These are phyloP conservation scores for Poa annua DNA, from an alignment of 176 grass and related monocot genomes.

Conservation along the genomic window DNA sequence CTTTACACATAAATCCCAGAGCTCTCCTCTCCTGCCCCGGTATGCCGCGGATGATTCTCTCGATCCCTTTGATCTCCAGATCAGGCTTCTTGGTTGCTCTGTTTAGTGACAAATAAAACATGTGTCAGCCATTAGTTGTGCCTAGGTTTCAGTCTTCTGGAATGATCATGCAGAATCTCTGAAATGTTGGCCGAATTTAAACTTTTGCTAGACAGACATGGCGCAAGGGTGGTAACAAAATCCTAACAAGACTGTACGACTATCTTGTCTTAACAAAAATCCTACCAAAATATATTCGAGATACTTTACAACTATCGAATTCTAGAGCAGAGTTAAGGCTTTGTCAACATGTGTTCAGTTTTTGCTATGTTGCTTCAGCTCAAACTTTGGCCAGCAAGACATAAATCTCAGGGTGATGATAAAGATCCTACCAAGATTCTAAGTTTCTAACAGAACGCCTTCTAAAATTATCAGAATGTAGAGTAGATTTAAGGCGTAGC, in stretches of 20 bases:
- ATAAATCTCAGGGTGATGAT: background rate
- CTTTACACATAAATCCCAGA: conserved; percentile 85
- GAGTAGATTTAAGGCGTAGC: background rate
- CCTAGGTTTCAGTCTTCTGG: background rate
- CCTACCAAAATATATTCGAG: background rate
- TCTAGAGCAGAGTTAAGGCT: background rate
- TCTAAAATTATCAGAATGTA: background rate
- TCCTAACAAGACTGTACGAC: no score
- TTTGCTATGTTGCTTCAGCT: conserved; percentile 34
- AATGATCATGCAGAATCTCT: background rate
- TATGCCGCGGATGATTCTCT: conserved; percentile 60
- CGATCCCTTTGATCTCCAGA: conserved; percentile 38
- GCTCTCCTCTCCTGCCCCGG: conserved; percentile 50
- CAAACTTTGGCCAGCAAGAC: background rate
- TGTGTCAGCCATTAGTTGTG: background rate
- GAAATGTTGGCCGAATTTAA: background rate
- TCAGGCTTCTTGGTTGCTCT: conserved; percentile 43
- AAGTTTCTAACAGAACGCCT: conserved; percentile 5
- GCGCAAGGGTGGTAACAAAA: background rate
- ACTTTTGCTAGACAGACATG: background rate
- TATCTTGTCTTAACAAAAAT: background rate
- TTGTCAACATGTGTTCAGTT: conserved; percentile 7
- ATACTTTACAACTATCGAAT: background rate
- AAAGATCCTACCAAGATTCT: background rate
- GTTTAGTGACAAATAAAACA: background rate